Percentiles rank a stretch among this genome's conserved stretches.
These are phyloP conservation scores for Plasmodium vivax DNA, from an alignment of 169 alveolate species.

Conservation along the genomic window DNA sequence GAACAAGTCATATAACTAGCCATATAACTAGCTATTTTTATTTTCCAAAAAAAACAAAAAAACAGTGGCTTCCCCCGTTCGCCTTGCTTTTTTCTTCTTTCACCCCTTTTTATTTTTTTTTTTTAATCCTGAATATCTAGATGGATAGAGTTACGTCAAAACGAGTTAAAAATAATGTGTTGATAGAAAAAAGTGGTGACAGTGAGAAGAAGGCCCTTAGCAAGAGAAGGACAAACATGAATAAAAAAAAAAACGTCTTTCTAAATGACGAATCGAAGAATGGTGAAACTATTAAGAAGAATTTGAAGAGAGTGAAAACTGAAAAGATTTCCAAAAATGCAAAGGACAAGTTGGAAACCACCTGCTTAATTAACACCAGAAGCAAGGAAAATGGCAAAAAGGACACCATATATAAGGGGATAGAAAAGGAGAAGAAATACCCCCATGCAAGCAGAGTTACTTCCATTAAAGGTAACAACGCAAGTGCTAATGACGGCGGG, in stretches of 20 bases:
- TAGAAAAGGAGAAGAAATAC: constrained; percentile 40
- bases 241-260: constrained; percentile 18
- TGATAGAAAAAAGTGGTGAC: constrained; percentile 25
- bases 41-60: constrained; percentile 5
- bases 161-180: constrained; percentile 50
- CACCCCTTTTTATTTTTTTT: too few relatives aligned
- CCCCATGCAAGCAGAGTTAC: neutral
- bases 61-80: neutral
- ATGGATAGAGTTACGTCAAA: constrained; percentile 53
- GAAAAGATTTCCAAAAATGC: constrained; percentile 38
- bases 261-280: constrained; percentile 13
- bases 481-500: neutral
- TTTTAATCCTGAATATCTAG: neutral
- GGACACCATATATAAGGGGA: constrained; percentile 3
- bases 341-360: constrained; percentile 30
- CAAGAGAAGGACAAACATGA: constrained; percentile 42
- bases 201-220: constrained; percentile 21
- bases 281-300: constrained; percentile 12
- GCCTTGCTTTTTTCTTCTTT: neutral
- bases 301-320: constrained; percentile 31
- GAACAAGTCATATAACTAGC: too few relatives aligned
- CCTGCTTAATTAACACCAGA: constrained; percentile 38
- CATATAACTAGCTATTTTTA: constrained; percentile 1
- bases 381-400: constrained; percentile 28
- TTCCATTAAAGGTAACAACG: neutral